Evolutionary conservation across 192 early-diverging fungal species (phyloP), one percentile per base, ranked within the genome.

Genomic region (Coemansia sp.): DNA sequence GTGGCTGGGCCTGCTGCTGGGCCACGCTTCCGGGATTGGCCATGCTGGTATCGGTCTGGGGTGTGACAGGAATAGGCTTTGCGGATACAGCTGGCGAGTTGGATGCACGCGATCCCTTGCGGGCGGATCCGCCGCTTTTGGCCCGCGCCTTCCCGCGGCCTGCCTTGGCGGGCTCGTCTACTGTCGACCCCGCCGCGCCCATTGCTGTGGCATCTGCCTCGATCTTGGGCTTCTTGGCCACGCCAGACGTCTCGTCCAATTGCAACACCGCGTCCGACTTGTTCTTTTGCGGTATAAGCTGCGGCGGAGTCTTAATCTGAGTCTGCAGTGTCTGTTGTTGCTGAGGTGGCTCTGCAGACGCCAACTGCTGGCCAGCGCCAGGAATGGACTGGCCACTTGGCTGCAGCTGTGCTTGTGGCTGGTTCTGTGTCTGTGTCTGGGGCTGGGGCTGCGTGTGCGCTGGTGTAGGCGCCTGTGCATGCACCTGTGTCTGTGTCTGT

Each of bases 81-180:
- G 65, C 49, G 14, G 65, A 24, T 2, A 55, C 40, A 34, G 71
- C 71, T 3, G 71, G 71, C 9, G 71, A 74, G 26, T 67, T 60
- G n/a, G 64, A 59, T 9, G 60, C 47, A 1, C 56, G 45, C 1
- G 60, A 29, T 9, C 51, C 35, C 44, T 67, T 74, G 9, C 55
- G 50, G 0, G 49, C 47, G 23, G 27, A 8, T 2, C 46, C 41
- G 9, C 43, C 39, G 17, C 34, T 33, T 42, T 67, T 74, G n/a
- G 42, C 27, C 14, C 55, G 56, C 33, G 48, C 19, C 40, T 74
- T 74, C 13, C 27, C 41, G 3, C 72, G 72, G 4, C 47, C 48
- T 0, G 56, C 5, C 22, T 62, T 74, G 18, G 41, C 15, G 43
- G 13, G 53, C 27, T 74, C 72, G 4, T 59, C 71, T 0, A 51